phyloP scores from a whole-genome alignment of 2,329 filamentous ascomycete species.

The Corniculantispora saksenae region DNA sequence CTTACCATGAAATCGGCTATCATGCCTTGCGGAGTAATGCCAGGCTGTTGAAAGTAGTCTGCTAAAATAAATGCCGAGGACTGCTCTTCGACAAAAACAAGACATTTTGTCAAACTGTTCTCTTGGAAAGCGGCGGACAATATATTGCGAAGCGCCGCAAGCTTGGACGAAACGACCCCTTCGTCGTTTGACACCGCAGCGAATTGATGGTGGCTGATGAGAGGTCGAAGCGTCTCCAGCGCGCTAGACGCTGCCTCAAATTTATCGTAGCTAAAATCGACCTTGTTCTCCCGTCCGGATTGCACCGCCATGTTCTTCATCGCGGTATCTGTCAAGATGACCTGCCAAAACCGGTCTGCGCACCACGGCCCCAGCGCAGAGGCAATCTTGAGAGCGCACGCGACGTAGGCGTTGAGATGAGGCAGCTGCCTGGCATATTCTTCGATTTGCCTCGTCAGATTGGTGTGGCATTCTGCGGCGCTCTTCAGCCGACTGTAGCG shows the following conservation, averaged over 20 bases:
- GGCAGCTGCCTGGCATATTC: constrained; percentile 41
- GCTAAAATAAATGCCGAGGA: constrained; percentile 74
- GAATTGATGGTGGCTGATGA: constrained; percentile 57
- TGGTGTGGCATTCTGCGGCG: constrained; percentile 57
- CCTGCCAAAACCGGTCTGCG: constrained; percentile 77
- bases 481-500: constrained; percentile 46
- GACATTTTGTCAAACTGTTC: constrained; percentile 59
- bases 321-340: constrained; percentile 65
- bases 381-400: constrained; percentile 54
- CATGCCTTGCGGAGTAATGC: constrained; percentile 60
- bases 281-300: constrained; percentile 41
- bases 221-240: constrained; percentile 58
- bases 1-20: constrained; percentile 63
- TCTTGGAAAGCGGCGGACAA: constrained; percentile 66
- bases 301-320: constrained; percentile 61
- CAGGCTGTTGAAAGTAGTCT: constrained; percentile 61
- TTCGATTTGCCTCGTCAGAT: constrained; percentile 61
- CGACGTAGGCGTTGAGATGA: constrained; percentile 60
- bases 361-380: constrained; percentile 79
- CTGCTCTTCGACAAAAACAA: constrained; percentile 82
- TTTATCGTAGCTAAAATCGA: constrained; percentile 21
- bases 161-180: constrained; percentile 69
- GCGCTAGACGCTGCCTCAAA: constrained; percentile 55
- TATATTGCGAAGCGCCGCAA: constrained; percentile 60
- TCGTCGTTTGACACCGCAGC: constrained; percentile 30